Conservation (phyloP, 352 stramenopile species). For the Pythium dissimile region DNA sequence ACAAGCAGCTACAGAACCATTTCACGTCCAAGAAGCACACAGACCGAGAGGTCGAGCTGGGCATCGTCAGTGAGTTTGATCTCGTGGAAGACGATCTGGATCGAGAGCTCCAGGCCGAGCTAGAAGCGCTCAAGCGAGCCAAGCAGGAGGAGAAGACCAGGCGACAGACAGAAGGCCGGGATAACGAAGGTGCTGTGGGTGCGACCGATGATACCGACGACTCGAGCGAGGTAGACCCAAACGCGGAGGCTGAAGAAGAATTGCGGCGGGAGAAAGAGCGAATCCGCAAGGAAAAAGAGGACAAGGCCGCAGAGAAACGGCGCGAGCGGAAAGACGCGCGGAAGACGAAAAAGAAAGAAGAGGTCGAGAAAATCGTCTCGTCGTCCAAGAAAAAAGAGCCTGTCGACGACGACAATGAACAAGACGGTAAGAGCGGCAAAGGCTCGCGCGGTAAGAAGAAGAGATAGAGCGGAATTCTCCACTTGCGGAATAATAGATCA, state of each 20-base stretch:
- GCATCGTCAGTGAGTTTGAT: slow-evolving; percentile 49
- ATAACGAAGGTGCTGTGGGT: background rate
- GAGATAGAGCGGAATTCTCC: slow-evolving; percentile 16
- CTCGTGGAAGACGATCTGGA: slow-evolving; percentile 66
- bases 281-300: slow-evolving; percentile 61
- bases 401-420: slow-evolving; percentile 28
- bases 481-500: no score
- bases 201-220: no score
- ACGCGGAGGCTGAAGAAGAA: slow-evolving; percentile 31
- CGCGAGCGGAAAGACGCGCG: slow-evolving; percentile 78
- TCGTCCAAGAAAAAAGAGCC: slow-evolving; percentile 38
- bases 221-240: background rate
- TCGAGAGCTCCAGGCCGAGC: slow-evolving; percentile 47
- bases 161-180: slow-evolving; percentile 10
- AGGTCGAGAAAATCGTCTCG: slow-evolving; percentile 64
- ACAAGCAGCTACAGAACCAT: slow-evolving; percentile 81
- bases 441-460: slow-evolving; percentile 23
- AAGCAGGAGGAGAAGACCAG: slow-evolving; percentile 22
- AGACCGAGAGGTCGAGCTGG: slow-evolving; percentile 69
- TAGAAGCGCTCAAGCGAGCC: slow-evolving; percentile 32
- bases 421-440: slow-evolving; percentile 37
- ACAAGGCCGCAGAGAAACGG: slow-evolving; percentile 77
- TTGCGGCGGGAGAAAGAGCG: slow-evolving; percentile 39
- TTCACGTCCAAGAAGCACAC: slow-evolving; percentile 79
- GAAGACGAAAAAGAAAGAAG: slow-evolving; percentile 78